These are phyloP conservation scores for Diospyros kaki DNA, from an alignment of 148 eudicot genomes.

Conservation along the genomic window DNA sequence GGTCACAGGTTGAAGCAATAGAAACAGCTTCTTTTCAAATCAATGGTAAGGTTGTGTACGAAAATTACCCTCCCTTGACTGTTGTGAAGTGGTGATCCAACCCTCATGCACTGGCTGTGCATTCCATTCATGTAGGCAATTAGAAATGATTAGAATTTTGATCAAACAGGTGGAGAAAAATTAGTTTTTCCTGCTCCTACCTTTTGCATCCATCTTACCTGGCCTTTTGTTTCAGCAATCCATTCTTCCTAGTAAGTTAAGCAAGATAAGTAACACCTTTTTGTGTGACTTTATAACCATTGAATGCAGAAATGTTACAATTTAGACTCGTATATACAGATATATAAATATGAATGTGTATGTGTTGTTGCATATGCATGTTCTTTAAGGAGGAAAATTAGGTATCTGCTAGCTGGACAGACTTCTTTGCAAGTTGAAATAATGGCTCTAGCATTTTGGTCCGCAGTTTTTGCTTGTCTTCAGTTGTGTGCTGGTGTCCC, in stretches of 20 bases:
- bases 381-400: not conserved
- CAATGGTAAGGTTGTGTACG: no score
- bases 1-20: no score
- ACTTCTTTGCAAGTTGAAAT: conserved; percentile 10
- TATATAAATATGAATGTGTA: not conserved
- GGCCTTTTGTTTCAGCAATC: not conserved
- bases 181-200: not conserved
- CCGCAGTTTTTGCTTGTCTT: conserved; percentile 12
- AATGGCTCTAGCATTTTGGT: not conserved
- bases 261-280: not conserved
- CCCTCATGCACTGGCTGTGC: no score
- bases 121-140: no score
- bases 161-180: not conserved
- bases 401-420: not conserved
- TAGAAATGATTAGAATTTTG: not conserved
- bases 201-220: conserved; percentile 1
- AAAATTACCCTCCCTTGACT: no score
- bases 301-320: not conserved
- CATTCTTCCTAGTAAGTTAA: not conserved
- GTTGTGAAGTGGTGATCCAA: no score
- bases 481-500: conserved; percentile 8
- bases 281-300: not conserved
- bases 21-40: no score
- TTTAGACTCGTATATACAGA: not conserved
- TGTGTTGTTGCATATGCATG: not conserved